phyloP scores from a whole-genome alignment of 116 monocot genomes.

The Zostera marina region DNA sequence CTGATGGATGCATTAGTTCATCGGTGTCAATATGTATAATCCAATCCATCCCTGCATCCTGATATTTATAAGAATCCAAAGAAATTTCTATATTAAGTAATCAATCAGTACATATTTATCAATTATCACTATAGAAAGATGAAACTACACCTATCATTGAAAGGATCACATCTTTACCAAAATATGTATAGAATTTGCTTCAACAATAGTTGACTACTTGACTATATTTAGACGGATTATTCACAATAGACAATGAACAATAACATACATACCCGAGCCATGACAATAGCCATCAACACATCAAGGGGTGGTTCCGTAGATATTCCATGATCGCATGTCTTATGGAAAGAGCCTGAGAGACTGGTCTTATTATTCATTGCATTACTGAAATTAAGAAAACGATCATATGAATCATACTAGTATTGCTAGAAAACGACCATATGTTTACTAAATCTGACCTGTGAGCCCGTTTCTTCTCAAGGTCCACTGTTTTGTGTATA shows the following conservation, averaged over 20 bases:
- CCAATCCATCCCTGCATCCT: conserved; percentile 94
- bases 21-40: conserved; percentile 98
- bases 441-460: conserved; percentile 25
- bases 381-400: no score
- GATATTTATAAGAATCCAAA: neutral
- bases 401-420: neutral
- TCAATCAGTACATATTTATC: no score
- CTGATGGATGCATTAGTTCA: conserved; percentile 85
- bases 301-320: conserved; percentile 91
- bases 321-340: conserved; percentile 90
- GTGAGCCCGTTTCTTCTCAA: conserved; percentile 72
- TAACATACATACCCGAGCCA: conserved; percentile 66
- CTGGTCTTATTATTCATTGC: conserved; percentile 40
- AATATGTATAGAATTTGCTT: no score
- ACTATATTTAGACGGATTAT: neutral
- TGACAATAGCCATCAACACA: conserved; percentile 95
- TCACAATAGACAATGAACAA: no score
- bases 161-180: no score
- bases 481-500: conserved; percentile 64
- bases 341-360: conserved; percentile 81
- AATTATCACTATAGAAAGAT: no score
- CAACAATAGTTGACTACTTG: no score
- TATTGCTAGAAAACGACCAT: neutral
- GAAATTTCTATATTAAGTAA: no score
- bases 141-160: no score